phyloP scores from a whole-genome alignment of 495 filamentous ascomycete species.

The Xylaria curta region DNA sequence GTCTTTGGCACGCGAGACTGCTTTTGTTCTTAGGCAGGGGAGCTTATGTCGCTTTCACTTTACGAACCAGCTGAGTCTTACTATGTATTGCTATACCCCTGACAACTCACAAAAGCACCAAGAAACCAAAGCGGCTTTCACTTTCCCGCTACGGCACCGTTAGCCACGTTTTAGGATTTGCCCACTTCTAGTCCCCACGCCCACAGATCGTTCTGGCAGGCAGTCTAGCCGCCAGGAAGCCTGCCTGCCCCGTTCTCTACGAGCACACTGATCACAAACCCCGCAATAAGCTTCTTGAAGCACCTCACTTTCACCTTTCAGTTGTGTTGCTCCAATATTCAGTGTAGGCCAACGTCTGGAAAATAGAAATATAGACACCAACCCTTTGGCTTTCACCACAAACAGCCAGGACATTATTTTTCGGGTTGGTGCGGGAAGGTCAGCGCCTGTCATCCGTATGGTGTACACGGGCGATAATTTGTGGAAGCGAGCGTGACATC shows the following conservation, averaged over 20 bases:
- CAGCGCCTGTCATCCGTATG: background rate
- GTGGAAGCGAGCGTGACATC: slow-evolving; percentile 16
- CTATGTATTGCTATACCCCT: slow-evolving; percentile 8
- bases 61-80: background rate
- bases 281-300: background rate
- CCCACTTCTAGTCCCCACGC: slow-evolving; percentile 10
- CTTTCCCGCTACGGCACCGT: slow-evolving; percentile 21
- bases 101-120: background rate
- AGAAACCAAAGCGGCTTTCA: slow-evolving; percentile 2
- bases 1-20: background rate
- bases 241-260: slow-evolving; percentile 1
- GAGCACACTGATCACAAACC: slow-evolving; percentile 2
- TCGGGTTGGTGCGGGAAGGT: background rate
- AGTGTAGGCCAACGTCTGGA: background rate
- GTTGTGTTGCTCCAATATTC: background rate
- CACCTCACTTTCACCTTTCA: background rate
- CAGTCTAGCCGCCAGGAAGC: slow-evolving; percentile 9
- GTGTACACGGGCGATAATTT: background rate
- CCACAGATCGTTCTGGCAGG: slow-evolving; percentile 20
- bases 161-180: slow-evolving; percentile 29
- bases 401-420: background rate
- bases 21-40: background rate
- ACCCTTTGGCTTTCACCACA: background rate
- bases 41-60: background rate
- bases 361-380: background rate